These are phyloP conservation scores for Penicillium lividum DNA, from an alignment of 495 filamentous ascomycete genomes.

Conservation along the genomic window DNA sequence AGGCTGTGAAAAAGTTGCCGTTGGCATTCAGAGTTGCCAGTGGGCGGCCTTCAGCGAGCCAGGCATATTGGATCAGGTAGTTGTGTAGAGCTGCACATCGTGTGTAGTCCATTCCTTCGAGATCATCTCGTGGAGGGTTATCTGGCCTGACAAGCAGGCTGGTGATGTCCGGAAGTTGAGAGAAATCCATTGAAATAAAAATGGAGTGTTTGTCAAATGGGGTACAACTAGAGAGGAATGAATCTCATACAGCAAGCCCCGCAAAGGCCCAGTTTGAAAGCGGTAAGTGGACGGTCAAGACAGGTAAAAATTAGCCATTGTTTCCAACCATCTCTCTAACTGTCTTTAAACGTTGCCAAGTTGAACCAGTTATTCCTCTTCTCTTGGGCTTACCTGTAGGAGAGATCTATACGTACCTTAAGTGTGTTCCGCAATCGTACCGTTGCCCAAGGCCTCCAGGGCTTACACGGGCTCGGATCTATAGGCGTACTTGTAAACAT, in stretches of 20 bases:
- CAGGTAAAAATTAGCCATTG: background rate
- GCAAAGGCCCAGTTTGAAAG: background rate
- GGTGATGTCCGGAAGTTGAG: slow-evolving; percentile 19
- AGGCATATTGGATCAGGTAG: slow-evolving; percentile 20
- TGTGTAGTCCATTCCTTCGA: slow-evolving; percentile 19
- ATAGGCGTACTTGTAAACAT: too few relatives aligned
- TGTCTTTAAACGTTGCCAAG: too few relatives aligned
- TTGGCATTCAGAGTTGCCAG: slow-evolving; percentile 18
- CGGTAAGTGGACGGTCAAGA: slow-evolving; percentile 2
- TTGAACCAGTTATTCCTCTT: too few relatives aligned
- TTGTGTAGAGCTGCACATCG: slow-evolving; percentile 22
- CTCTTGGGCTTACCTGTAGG: too few relatives aligned
- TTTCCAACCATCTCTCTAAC: too few relatives aligned
- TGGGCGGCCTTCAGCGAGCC: slow-evolving; percentile 20
- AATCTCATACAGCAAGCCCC: background rate
- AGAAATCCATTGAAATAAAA: slow-evolving; percentile 18
- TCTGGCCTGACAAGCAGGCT: slow-evolving; percentile 18
- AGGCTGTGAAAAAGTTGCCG: slow-evolving; percentile 18
- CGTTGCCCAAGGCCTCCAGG: too few relatives aligned
- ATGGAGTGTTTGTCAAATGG: slow-evolving; percentile 8
- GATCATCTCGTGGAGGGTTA: slow-evolving; percentile 22
- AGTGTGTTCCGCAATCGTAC: too few relatives aligned
- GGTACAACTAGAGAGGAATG: slow-evolving; percentile 1
- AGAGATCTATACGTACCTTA: too few relatives aligned
- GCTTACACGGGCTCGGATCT: too few relatives aligned